These are phyloP conservation scores for Camelina neglecta DNA, from an alignment of 345 rosid species.

Conservation along the genomic window DNA sequence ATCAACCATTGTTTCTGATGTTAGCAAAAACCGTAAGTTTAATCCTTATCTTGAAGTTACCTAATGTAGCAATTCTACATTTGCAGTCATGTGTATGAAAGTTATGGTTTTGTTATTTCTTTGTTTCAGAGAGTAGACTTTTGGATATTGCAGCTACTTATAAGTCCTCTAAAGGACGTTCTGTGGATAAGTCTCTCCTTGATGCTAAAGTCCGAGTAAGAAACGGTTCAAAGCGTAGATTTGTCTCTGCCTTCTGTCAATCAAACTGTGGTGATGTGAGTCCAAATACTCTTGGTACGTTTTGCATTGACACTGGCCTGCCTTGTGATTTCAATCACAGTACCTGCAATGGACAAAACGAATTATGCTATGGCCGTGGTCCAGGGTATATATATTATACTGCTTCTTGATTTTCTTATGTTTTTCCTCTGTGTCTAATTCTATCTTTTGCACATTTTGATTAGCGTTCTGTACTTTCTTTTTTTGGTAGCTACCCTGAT, in stretches of 20 bases:
- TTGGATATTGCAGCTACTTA: conserved; percentile 67
- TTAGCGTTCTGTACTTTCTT: conserved; percentile 58
- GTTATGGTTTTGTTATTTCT: not conserved
- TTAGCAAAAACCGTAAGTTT: conserved; percentile 54
- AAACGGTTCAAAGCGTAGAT: conserved; percentile 59
- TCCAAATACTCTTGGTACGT: conserved; percentile 92
- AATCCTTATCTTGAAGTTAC: conserved; percentile 23
- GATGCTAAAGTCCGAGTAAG: conserved; percentile 72
- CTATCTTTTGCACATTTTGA: conserved; percentile 54
- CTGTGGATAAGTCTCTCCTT: conserved; percentile 50
- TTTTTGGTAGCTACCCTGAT: conserved; percentile 81
- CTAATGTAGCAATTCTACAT: not conserved
- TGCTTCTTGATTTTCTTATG: not conserved
- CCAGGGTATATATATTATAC: conserved; percentile 57
- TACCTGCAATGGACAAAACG: conserved; percentile 92
- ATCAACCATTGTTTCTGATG: conserved; percentile 56
- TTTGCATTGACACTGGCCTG: conserved; percentile 84
- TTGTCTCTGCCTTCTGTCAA: conserved; percentile 97
- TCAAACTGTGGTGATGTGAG: conserved; percentile 98
- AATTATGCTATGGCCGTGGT: conserved; percentile 90
- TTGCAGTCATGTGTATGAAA: not conserved
- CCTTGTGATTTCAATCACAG: conserved; percentile 99
- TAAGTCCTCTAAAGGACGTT: conserved; percentile 64
- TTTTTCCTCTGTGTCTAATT: conserved; percentile 56
- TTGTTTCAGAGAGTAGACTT: conserved; percentile 55